Percentiles rank a stretch among this genome's conserved stretches.
Conservation (phyloP, 2,329 filamentous ascomycete genomes). For the Boeremia exigua region DNA sequence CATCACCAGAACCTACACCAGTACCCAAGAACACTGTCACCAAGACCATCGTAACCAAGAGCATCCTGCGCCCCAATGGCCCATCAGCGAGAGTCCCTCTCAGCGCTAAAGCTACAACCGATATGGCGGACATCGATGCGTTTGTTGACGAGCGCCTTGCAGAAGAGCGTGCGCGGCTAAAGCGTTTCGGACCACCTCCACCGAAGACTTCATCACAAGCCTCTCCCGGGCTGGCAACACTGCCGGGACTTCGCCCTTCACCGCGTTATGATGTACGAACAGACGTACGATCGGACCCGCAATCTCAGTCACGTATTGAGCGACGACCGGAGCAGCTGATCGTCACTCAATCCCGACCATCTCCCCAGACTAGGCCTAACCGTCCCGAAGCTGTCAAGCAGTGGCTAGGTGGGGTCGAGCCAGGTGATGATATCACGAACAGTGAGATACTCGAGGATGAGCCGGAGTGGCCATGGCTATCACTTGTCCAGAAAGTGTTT, state of each 20-base stretch:
- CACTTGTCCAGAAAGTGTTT: conserved; percentile 16
- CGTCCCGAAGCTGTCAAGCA: conserved; percentile 22
- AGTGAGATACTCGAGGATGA: conserved; percentile 17
- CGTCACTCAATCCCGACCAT: neutral
- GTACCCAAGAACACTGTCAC: neutral
- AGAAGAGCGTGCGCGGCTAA: conserved; percentile 27
- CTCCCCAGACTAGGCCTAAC: conserved; percentile 9
- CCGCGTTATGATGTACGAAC: neutral
- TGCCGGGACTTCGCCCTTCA: neutral
- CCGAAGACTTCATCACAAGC: neutral
- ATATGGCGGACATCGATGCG: conserved; percentile 12
- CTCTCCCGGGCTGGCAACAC: neutral
- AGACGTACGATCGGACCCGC: neutral
- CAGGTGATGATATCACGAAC: neutral
- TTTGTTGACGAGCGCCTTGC: conserved; percentile 23
- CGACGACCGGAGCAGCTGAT: neutral
- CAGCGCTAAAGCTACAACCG: conserved; percentile 1
- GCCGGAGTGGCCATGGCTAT: conserved; percentile 23
- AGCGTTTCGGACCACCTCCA: conserved; percentile 20
- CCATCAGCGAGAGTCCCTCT: neutral
- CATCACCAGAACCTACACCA: conserved; percentile 9
- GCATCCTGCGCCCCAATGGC: neutral
- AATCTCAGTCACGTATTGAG: conserved; percentile 5
- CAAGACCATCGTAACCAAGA: neutral
- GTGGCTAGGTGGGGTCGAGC: conserved; percentile 27